Percentiles rank a stretch among this genome's conserved stretches.
Evolutionary conservation across 768 basidiomycete genomes (phyloP).

Genomic region (Porpolomopsis calyptriformis): DNA sequence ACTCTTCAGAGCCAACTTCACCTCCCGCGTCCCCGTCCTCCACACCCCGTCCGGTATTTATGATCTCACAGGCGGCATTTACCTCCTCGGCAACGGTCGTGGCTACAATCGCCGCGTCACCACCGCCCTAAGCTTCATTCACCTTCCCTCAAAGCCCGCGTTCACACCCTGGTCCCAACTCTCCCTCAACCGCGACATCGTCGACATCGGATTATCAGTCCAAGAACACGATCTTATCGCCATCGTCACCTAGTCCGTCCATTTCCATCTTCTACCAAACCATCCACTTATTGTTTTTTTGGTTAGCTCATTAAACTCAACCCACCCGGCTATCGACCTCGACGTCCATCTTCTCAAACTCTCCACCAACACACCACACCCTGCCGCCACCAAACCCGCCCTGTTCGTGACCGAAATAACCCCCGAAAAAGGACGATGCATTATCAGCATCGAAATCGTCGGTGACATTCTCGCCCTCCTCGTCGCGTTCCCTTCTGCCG

Average conservation of each 20-base stretch:
- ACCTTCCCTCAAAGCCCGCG: neutral
- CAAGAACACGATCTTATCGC: slow-evolving; percentile 37
- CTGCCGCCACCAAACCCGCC: slow-evolving; percentile 7
- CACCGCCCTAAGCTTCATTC: neutral
- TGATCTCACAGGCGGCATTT: slow-evolving; percentile 32
- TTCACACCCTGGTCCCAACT: neutral
- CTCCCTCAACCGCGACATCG: slow-evolving; percentile 18
- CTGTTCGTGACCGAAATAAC: slow-evolving; percentile 3
- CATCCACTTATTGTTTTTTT: neutral
- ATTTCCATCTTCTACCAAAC: neutral
- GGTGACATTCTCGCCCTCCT: slow-evolving; percentile 34
- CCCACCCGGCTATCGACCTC: neutral
- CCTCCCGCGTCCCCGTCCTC: slow-evolving; percentile 16
- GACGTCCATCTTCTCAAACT: slow-evolving; percentile 13
- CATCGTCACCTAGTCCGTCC: slow-evolving; percentile 29
- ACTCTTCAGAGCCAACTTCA: slow-evolving; percentile 17
- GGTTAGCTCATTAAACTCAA: neutral
- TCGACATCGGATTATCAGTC: slow-evolving; percentile 34
- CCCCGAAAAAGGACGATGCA: slow-evolving; percentile 12
- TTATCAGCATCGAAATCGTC: slow-evolving; percentile 35
- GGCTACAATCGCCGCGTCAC: neutral
- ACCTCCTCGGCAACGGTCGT: slow-evolving; percentile 23
- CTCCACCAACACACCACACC: slow-evolving; percentile 14
- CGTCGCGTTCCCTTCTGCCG: slow-evolving; percentile 18
- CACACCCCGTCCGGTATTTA: slow-evolving; percentile 29